Evolutionary conservation across 208 protist species (phyloP), one percentile per base, ranked within the genome.

Genomic region (Acanthamoeba royreba): DNA sequence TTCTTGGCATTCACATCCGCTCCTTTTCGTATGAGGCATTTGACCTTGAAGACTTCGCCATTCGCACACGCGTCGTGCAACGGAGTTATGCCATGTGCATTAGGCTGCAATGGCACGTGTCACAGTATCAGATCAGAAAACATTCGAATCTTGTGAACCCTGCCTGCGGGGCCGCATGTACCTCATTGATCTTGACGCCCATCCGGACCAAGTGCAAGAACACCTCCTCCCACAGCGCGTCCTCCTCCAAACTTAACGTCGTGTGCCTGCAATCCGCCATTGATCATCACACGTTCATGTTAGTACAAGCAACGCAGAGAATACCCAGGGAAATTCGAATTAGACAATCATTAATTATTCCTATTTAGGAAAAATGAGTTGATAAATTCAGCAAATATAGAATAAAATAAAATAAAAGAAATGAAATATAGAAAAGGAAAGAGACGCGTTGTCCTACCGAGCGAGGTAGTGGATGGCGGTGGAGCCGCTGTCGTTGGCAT

Each of bases 401-500:
- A n/a, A n/a, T n/a, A n/a, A n/a, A n/a, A n/a, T n/a, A n/a, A n/a
- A n/a, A n/a, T n/a, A n/a, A n/a, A n/a, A n/a, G n/a, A n/a, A n/a
- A n/a, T n/a, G n/a, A n/a, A n/a, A n/a, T n/a, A n/a, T n/a, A n/a
- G n/a, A n/a, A n/a, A n/a, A n/a, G n/a, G n/a, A n/a, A n/a, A n/a
- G n/a, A n/a, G n/a, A n/a, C n/a, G n/a, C n/a, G n/a, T n/a, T n/a
- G n/a, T n/a, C n/a, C n/a, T 53, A 72, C 55, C 83, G 58, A 22
- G 83, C 83, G 35, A 90, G 83, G 49, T 90, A 90, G 49, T 90
- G 83, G 49, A 90, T 22, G 49, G 55, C 38, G 40, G 38, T 72
- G 4, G 83, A 90, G 0, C 83, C 83, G 49, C 83, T 90, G 8
- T 69, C 55, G 33, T 90, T 90, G 8, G 43, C 52, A 15, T 69